Evolutionary conservation across 495 filamentous ascomycete species (phyloP), one percentile per base, ranked within the genome.

Genomic region (Podospora conica): DNA sequence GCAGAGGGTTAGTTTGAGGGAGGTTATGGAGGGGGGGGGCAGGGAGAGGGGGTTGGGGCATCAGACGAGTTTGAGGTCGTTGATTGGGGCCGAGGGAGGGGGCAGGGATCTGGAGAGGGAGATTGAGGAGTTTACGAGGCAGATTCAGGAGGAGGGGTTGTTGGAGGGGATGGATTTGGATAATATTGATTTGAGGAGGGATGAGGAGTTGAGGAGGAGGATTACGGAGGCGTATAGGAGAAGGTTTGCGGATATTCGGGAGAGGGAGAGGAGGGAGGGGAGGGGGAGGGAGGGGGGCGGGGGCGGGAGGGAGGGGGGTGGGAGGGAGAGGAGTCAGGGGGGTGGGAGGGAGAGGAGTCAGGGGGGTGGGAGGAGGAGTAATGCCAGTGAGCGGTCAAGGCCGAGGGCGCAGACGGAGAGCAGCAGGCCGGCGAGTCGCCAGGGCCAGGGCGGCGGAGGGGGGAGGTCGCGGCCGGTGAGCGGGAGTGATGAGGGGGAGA

Each of bases 121-220:
- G 68, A 80, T 83, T 65, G 91, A 94, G 71, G 92, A 95, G 73
- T 96, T 97, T 66, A 79, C 94, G 67, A 83, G 90, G 53, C 91
- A 95, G 75, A 96, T 97, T 59, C 85, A 92, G 67, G 91, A 94
- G 69, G 92, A 96, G 69, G 93, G 93, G 0, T 74, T 96, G 59
- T 74, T 97, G 61, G 90, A 96, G 68, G 92, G 92, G 29, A 85
- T 96, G 60, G 91, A 97, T 71, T 77, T 96, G 61, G 86, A 92
- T 71, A 90, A 91, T 68, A 83, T 97, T 25, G 90, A 90, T 67
- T 81, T 89, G 3, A 78, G 77, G 57, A 89, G 88, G 66, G 92
- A 96, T 70, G 91, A 96, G 68, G 90, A 95, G 74, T 84, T 97
- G 8, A 96, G 89, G 72, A 88, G 93, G 72, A 86, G 88, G 67